phyloP scores from a whole-genome alignment of 148 eudicot species.

The Vaccinium macrocarpon region DNA sequence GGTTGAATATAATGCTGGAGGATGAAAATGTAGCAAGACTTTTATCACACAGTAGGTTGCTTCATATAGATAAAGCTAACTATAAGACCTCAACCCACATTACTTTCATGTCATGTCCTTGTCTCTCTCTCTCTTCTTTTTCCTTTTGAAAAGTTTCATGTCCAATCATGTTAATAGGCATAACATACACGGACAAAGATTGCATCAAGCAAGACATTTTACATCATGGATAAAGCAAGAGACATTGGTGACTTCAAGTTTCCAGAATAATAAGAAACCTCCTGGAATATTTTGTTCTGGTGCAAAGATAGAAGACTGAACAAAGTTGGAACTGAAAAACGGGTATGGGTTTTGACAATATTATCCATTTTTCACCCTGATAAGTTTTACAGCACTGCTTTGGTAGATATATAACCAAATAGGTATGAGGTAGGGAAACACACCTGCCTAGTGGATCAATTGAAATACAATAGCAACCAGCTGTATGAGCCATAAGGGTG shows the following conservation, averaged over 20 bases:
- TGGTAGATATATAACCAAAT: background rate
- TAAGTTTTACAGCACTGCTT: background rate
- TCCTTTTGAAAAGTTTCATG: background rate
- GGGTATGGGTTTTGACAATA: background rate
- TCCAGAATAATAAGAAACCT: background rate
- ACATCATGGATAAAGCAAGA: background rate
- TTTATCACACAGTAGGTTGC: background rate
- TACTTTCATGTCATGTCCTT: background rate
- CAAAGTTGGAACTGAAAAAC: background rate
- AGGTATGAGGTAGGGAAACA: background rate
- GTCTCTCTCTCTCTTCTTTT: background rate
- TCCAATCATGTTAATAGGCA: background rate
- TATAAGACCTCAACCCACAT: background rate
- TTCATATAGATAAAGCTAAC: background rate
- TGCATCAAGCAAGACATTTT: background rate
- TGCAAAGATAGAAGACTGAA: background rate
- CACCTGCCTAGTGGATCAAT: constrained; percentile 94
- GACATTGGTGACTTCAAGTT: background rate
- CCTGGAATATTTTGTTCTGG: constrained; percentile 2
- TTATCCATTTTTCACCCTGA: background rate
- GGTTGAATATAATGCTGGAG: background rate
- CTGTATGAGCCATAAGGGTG: constrained; percentile 95
- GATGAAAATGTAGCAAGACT: background rate
- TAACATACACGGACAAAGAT: background rate
- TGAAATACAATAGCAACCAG: constrained; percentile 98